Evolutionary conservation across 495 filamentous ascomycete species (phyloP), one percentile per base, ranked within the genome.

Genomic region (Arthonia radiata): DNA sequence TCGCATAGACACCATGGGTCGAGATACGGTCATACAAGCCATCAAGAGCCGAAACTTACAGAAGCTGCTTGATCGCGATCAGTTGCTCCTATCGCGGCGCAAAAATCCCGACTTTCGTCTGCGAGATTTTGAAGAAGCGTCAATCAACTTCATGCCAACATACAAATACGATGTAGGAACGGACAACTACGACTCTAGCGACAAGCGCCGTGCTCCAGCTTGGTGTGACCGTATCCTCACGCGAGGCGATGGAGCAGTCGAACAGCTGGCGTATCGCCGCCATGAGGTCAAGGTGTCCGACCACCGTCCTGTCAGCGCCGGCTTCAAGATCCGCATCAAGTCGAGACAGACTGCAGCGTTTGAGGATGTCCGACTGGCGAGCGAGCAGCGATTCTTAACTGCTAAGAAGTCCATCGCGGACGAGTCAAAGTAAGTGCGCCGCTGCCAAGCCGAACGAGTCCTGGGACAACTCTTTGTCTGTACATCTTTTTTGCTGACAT

Each of bases 161-260:
- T 97, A 97, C 52, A 97, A 97, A 46, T 97, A 94, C 46, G 86
- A 97, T 39, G 77, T 93, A 1, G 82, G 81, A 8, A 86, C 77
- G 5, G 80, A 93, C 43, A 70, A 67, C 15, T 97, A 97, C 44
- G 86, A 97, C 41, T 70, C 73, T 2, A 80, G 71, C 32, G 86
- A 97, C 41, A 97, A 97, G 59, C 76, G 80, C 44, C 65, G 86
- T 3, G 67, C 77, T n/a, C 86, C 86, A 1, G 86, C 86, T 5
- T 97, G 86, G 86, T 97, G 86, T 42, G 86, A 97, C 54, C 64
- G 86, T 25, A 49, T 97, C 18, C 56, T 97, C 18, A 90, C 79
- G 46, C 69, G 86, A 23, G 80, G 82, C 14, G 37, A 71, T 3
- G 81, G 75, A 27, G 64, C 71, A 25, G 71, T 94, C 35, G 68